A percentile compares a stretch with the other conserved stretches of the same genome.
phyloP scores from a whole-genome alignment of 805 yeast species.

The Clavispora fructus region DNA sequence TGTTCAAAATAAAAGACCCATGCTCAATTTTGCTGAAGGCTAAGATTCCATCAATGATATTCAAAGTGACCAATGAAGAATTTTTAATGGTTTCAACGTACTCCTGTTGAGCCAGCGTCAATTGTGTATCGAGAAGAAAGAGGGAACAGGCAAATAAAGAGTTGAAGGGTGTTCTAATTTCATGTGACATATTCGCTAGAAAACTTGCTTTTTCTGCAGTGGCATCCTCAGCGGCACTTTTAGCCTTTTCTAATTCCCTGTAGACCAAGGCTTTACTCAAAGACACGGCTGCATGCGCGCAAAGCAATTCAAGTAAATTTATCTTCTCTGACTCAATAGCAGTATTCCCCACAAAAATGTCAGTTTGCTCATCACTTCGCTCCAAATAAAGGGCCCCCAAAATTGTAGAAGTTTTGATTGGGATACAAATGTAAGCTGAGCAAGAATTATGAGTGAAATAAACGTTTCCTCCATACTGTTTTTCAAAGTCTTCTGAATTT shows the following conservation, averaged over 20 bases:
- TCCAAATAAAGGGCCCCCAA: conserved; percentile 47
- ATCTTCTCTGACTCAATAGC: conserved; percentile 28
- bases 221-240: conserved; percentile 44
- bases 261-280: conserved; percentile 44
- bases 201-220: conserved; percentile 52
- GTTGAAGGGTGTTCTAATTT: conserved; percentile 53
- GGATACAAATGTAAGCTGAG: conserved; percentile 39
- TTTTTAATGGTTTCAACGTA: conserved; percentile 49
- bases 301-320: conserved; percentile 38
- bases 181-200: conserved; percentile 53
- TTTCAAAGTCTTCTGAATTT: conserved; percentile 28
- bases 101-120: conserved; percentile 40
- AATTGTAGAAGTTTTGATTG: conserved; percentile 37
- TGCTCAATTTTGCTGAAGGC: conserved; percentile 53
- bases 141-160: conserved; percentile 45
- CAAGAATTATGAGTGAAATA: conserved; percentile 34
- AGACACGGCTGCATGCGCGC: conserved; percentile 51
- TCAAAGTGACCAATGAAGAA: conserved; percentile 47
- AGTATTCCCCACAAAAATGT: conserved; percentile 1
- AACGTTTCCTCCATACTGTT: conserved; percentile 32
- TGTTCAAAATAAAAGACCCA: conserved; percentile 44
- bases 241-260: conserved; percentile 41
- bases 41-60: conserved; percentile 49
- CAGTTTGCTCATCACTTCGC: conserved; percentile 7
- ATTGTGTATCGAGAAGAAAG: conserved; percentile 43